These are phyloP conservation scores for Hyphodiscus sp. DNA, from an alignment of 2,329 filamentous ascomycete genomes.

Conservation along the genomic window DNA sequence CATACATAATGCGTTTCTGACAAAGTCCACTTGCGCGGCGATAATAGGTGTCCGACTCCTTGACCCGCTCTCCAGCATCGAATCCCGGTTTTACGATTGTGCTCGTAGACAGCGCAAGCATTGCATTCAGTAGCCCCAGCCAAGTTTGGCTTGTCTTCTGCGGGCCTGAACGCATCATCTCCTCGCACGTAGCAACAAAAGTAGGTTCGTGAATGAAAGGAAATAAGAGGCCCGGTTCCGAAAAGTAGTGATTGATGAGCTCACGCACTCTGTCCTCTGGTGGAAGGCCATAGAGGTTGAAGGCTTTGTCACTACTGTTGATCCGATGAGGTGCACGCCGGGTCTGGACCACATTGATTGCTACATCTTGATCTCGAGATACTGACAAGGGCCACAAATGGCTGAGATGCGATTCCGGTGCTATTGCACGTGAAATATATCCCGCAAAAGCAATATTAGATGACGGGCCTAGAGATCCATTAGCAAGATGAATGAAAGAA, in stretches of 20 bases:
- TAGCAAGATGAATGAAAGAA: too few relatives aligned
- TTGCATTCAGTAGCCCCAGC: not conserved
- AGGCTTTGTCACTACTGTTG: not conserved
- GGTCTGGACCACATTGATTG: too few relatives aligned
- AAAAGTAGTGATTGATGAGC: conserved; percentile 33
- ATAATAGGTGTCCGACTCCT: not conserved
- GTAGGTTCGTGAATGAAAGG: conserved; percentile 34
- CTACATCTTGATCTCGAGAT: too few relatives aligned
- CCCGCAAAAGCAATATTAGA: conserved; percentile 37
- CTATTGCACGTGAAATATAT: conserved; percentile 31
- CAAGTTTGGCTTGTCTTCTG: conserved; percentile 37
- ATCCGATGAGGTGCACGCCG: too few relatives aligned
- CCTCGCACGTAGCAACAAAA: conserved; percentile 32
- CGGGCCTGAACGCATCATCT: too few relatives aligned
- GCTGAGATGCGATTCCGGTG: too few relatives aligned
- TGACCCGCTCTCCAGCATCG: not conserved
- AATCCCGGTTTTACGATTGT: not conserved
- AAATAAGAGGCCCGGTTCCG: conserved; percentile 32
- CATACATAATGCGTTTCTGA: not conserved
- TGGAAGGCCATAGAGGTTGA: conserved; percentile 31
- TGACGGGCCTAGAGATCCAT: conserved; percentile 30
- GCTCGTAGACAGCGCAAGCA: not conserved
- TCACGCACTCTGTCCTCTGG: conserved; percentile 25
- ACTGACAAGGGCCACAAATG: too few relatives aligned
- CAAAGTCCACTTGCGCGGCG: not conserved